These are phyloP conservation scores for Sclerotiophoma versabilis DNA, from an alignment of 2,329 filamentous ascomycete genomes.

Conservation along the genomic window DNA sequence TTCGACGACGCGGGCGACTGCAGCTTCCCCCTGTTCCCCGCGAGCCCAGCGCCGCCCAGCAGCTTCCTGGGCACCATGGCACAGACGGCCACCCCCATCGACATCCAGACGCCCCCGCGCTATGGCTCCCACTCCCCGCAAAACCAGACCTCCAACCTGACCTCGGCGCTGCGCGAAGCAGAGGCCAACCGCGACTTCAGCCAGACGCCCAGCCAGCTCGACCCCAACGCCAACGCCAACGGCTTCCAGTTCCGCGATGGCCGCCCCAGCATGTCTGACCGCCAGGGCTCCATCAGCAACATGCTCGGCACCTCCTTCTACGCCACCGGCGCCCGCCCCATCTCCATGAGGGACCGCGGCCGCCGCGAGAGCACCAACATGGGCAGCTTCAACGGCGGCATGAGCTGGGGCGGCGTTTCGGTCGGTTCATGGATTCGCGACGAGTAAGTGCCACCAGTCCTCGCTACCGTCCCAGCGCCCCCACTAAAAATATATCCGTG, in stretches of 20 bases:
- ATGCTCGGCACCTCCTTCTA: constrained; percentile 59
- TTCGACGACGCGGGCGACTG: constrained; percentile 53
- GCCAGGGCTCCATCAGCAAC: constrained; percentile 63
- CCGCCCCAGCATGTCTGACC: constrained; percentile 49
- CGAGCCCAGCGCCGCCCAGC: constrained; percentile 35
- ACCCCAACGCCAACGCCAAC: constrained; percentile 38
- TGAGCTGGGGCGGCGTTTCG: constrained; percentile 97
- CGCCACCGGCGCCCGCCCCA: constrained; percentile 65
- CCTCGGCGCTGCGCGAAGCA: constrained; percentile 64
- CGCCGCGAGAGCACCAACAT: constrained; percentile 67
- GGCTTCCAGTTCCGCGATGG: constrained; percentile 40
- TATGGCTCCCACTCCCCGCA: constrained; percentile 66
- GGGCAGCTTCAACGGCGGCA: constrained; percentile 73
- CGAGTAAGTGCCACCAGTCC: constrained; percentile 73
- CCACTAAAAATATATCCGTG: constrained; percentile 16
- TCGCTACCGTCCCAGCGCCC: background rate
- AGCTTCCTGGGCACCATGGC: constrained; percentile 55
- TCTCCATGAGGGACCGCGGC: constrained; percentile 64
- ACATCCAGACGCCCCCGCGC: constrained; percentile 63
- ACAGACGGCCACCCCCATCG: constrained; percentile 63
- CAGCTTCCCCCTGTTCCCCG: constrained; percentile 50
- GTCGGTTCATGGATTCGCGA: constrained; percentile 97
- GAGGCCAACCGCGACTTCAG: constrained; percentile 44
- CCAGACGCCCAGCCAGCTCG: constrained; percentile 53
- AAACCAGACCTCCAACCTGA: constrained; percentile 69